phyloP scores from a whole-genome alignment of 148 eudicot species.

The Cornus kousa region DNA sequence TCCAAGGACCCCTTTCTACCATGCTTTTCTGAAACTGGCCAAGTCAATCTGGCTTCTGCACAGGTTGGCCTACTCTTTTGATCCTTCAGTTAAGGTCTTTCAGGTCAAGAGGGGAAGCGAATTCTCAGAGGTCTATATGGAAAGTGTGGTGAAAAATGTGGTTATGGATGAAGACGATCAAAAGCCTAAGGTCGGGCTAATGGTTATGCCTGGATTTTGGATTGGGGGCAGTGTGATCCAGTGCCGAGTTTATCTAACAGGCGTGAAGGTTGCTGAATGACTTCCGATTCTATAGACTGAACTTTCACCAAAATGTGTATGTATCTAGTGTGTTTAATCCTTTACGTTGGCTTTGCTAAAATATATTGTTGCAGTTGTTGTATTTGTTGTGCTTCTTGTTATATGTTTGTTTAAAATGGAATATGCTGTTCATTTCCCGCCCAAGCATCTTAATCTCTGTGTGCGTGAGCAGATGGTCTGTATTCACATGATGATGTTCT shows the following conservation, averaged over 20 bases:
- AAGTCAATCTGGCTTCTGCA: conserved; percentile 92
- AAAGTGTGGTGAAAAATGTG: conserved; percentile 62
- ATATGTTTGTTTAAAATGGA: conserved; percentile 12
- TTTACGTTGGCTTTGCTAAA: neutral
- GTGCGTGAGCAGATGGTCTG: too few relatives aligned
- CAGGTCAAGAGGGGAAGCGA: conserved; percentile 74
- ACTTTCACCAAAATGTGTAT: conserved; percentile 12
- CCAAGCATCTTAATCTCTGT: too few relatives aligned
- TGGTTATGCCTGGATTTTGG: conserved; percentile 98
- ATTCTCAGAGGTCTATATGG: conserved; percentile 92
- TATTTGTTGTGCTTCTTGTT: conserved; percentile 16
- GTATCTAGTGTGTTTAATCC: conserved; percentile 15
- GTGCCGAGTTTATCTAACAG: conserved; percentile 73
- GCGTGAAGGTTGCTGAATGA: conserved; percentile 67
- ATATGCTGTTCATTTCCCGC: conserved; percentile 4
- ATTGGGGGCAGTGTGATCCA: conserved; percentile 77
- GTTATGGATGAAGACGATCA: conserved; percentile 44
- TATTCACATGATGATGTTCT: too few relatives aligned
- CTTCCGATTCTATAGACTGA: neutral
- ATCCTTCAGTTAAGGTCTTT: conserved; percentile 77
- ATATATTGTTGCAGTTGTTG: conserved; percentile 4
- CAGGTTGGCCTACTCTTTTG: conserved; percentile 79
- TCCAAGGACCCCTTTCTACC: conserved; percentile 93
- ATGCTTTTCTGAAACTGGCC: conserved; percentile 84
- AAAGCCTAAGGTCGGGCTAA: conserved; percentile 79